phyloP scores from a whole-genome alignment of 768 basidiomycete genomes.

The Suillus alpinus region DNA sequence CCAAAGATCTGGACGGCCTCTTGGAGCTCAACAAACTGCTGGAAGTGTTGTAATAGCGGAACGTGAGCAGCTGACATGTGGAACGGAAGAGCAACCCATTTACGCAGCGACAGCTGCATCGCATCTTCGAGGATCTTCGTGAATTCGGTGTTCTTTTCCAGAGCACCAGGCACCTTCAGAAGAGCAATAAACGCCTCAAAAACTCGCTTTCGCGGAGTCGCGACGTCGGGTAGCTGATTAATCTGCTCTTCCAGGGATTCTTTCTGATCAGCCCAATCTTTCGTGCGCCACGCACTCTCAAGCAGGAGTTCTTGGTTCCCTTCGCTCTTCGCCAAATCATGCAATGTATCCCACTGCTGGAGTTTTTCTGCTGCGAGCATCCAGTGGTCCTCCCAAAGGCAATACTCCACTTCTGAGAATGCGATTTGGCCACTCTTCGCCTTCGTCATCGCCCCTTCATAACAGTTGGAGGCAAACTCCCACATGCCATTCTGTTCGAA shows the following conservation, averaged over 20 bases:
- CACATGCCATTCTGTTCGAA: slow-evolving; percentile 98
- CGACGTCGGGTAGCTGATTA: slow-evolving; percentile 74
- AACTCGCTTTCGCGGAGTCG: slow-evolving; percentile 94
- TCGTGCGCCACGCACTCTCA: slow-evolving; percentile 93
- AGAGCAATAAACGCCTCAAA: slow-evolving; percentile 94
- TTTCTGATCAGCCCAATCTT: slow-evolving; percentile 85
- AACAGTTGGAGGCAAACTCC: slow-evolving; percentile 84
- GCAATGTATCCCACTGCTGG: slow-evolving; percentile 95
- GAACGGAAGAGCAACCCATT: slow-evolving; percentile 89
- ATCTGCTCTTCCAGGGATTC: slow-evolving; percentile 82
- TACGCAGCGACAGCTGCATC: slow-evolving; percentile 92
- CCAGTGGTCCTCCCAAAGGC: slow-evolving; percentile 99
- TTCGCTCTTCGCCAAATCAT: slow-evolving; percentile 87
- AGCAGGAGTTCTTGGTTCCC: slow-evolving; percentile 89
- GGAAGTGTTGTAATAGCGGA: slow-evolving; percentile 94
- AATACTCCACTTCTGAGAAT: slow-evolving; percentile 94
- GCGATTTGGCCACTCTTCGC: slow-evolving; percentile 78
- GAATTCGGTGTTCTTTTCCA: slow-evolving; percentile 88
- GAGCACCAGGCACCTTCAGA: slow-evolving; percentile 74
- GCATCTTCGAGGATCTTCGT: slow-evolving; percentile 89
- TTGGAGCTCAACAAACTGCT: slow-evolving; percentile 96
- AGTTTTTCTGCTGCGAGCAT: slow-evolving; percentile 92
- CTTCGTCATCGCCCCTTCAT: slow-evolving; percentile 87
- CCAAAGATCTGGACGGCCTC: slow-evolving; percentile 96
- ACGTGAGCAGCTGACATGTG: slow-evolving; percentile 91